Base-by-base conservation (phyloP, 306 rosid species). In the Purshia tridentata region DNA sequence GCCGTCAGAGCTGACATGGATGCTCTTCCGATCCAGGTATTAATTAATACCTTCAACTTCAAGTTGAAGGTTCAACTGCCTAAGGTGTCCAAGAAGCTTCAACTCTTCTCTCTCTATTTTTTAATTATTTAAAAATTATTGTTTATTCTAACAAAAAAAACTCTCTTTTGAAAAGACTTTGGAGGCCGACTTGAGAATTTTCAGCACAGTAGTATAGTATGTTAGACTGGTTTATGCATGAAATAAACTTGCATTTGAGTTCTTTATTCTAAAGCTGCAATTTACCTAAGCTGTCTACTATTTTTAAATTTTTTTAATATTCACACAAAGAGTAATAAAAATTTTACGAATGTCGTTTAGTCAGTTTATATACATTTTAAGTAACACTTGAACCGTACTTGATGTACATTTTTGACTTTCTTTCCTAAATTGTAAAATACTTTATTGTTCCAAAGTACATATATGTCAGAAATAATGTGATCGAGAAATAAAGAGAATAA, bases 1-100 rank as follows among this genome's bases (percentile, higher is more conserved):
- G 97, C 97, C 8, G 70, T 93, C 77, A 82, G 98, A 79, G 98
- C 98, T 56, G 98, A 93, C 87, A 91, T 93, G 98, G 98, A 93
- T 58, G 97, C 98, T n/a, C 96, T 91, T 48, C 98, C 98, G 2
- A 91, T 93, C 42, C 97, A 93, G 97, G 98, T 88, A 35, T n/a
- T 14, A 29, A 29, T 29, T 29, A 1, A 29, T 29, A 29, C 35
- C 2, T 29, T 1, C 35, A 29, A 55, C 52, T 3, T 9, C 39
- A 69, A 53, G 44, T 14, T 58, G 23, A 52, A n/a, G 16, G 51
- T n/a, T n/a, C 59, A 29, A 13, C 18, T 58, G 9, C 29, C 18
- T 35, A 15, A 20, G 2, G 23, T 4, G 22, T 39, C 8, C 23
- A 39, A 4, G 47, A 61, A n/a, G 46, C 22, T 45, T 72, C 4